These are phyloP conservation scores for Rhynchospora breviuscula DNA, from an alignment of 176 grass and related monocot genomes.

Conservation along the genomic window DNA sequence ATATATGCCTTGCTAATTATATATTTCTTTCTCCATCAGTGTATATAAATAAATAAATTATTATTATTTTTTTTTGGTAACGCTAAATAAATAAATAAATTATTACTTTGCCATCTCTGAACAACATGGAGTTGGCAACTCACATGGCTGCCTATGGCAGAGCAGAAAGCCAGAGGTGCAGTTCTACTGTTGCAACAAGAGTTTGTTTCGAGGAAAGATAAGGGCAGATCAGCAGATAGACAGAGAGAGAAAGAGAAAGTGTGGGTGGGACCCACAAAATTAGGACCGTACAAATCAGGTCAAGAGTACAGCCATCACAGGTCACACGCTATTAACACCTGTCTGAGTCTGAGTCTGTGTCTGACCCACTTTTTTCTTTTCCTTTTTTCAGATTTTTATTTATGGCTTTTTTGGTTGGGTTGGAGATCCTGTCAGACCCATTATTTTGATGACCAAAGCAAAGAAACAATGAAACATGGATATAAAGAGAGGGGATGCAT, in stretches of 20 bases:
- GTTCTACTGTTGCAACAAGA: background rate
- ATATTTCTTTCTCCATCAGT: background rate
- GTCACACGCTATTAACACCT: background rate
- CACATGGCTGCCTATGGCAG: conserved; percentile 6
- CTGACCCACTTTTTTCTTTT: conserved; percentile 16
- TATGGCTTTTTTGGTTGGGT: conserved; percentile 30
- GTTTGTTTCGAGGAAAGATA: background rate
- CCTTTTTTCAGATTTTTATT: conserved; percentile 18
- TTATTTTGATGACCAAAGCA: background rate
- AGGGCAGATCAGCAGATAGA: no score
- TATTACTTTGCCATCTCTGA: conserved; percentile 2
- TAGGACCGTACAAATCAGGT: conserved; percentile 12
- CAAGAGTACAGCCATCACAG: conserved; percentile 17
- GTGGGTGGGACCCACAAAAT: background rate
- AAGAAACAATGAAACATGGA: conserved; percentile 2
- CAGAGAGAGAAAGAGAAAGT: background rate
- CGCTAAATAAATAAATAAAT: no score
- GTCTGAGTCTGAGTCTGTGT: conserved; percentile 4
- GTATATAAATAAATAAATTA: no score
- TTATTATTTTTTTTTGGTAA: no score
- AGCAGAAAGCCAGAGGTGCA: background rate
- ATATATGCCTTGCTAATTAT: background rate
- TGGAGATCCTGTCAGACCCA: conserved; percentile 28
- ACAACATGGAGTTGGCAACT: conserved; percentile 9
- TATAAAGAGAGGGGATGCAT: background rate